These are phyloP conservation scores for Halophytophthora batemanensis DNA, from an alignment of 352 stramenopile genomes.

Conservation along the genomic window DNA sequence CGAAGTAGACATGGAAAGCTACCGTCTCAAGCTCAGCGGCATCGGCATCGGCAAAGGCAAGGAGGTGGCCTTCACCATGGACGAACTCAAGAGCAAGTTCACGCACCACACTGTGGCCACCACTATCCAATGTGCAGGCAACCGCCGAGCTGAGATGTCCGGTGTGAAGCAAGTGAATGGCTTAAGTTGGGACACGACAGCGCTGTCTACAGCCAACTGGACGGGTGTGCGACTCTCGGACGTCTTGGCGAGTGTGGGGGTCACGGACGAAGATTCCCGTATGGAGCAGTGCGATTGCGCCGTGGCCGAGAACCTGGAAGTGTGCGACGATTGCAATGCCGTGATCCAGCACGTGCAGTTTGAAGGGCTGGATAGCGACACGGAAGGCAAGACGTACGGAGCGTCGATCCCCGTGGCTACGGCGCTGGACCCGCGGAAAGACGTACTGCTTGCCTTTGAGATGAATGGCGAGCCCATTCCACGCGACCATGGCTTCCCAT, in stretches of 20 bases:
- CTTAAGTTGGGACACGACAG: constrained; percentile 83
- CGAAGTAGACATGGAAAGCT: constrained; percentile 61
- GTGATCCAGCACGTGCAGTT: constrained; percentile 87
- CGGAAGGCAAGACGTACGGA: constrained; percentile 83
- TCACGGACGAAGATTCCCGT: constrained; percentile 73
- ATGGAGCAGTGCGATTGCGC: constrained; percentile 47
- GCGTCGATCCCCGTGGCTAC: constrained; percentile 93
- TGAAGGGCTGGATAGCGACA: constrained; percentile 73
- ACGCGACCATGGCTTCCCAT: constrained; percentile 95
- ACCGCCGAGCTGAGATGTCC: constrained; percentile 94
- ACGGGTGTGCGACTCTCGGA: constrained; percentile 92
- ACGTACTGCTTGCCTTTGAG: constrained; percentile 98
- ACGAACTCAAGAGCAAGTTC: constrained; percentile 94
- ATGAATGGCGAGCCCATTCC: constrained; percentile 96
- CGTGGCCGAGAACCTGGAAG: constrained; percentile 50
- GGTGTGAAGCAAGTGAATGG: constrained; percentile 88
- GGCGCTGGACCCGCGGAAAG: constrained; percentile 91
- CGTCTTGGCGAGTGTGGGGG: constrained; percentile 86
- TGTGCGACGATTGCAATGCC: constrained; percentile 52
- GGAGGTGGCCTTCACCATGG: constrained; percentile 45
- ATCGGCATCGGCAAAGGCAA: constrained; percentile 50
- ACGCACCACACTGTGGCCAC: constrained; percentile 89
- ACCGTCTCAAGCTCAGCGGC: constrained; percentile 65
- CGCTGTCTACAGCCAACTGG: constrained; percentile 95
- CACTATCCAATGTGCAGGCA: constrained; percentile 97